These are phyloP conservation scores for Gossypium herbaceum DNA, from an alignment of 345 rosid genomes.

Conservation along the genomic window DNA sequence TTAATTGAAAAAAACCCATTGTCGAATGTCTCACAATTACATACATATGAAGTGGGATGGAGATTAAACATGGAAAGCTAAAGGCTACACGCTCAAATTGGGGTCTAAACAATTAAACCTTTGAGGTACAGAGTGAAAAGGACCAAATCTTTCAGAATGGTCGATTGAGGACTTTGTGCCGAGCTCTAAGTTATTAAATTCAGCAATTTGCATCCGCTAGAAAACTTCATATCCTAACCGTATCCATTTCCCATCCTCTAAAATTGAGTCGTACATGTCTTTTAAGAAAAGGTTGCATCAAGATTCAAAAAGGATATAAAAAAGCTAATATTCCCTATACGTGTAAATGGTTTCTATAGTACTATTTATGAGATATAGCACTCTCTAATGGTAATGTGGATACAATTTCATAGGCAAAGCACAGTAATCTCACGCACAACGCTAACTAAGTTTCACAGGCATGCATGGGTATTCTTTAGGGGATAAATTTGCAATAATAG, in stretches of 20 bases:
- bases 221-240: background rate
- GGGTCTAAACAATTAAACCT: too few relatives aligned
- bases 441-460: background rate
- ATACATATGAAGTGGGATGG: background rate
- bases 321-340: background rate
- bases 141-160: too few relatives aligned
- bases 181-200: background rate
- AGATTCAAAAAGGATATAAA: background rate
- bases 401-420: background rate
- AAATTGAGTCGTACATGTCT: background rate
- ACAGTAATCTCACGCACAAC: background rate
- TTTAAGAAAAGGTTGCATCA: background rate
- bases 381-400: background rate
- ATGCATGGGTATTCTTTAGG: background rate
- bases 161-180: too few relatives aligned
- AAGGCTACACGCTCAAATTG: background rate
- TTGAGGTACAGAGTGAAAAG: too few relatives aligned
- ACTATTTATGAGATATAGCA: background rate
- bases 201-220: background rate
- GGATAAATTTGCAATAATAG: background rate
- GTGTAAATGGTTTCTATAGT: background rate
- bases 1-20: background rate
- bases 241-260: background rate
- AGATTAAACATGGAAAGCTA: background rate
- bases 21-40: background rate